A percentile compares a stretch with the other conserved stretches of the same genome.
Conservation (phyloP, 176 grass and related monocot genomes). For the Musa acuminata region DNA sequence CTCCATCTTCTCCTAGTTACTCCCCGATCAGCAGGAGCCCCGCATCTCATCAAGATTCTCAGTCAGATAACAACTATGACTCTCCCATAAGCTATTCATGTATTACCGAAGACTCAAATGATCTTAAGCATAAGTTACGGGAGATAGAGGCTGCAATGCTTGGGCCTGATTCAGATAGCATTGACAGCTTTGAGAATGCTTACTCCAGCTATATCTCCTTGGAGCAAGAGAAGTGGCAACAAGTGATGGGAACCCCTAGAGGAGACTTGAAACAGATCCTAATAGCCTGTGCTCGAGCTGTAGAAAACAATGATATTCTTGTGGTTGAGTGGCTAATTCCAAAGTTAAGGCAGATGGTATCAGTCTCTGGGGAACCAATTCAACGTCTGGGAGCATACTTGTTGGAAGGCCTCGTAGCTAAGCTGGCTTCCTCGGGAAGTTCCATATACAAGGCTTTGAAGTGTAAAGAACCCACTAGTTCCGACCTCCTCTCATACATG, state of each 20-base stretch:
- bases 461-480: neutral
- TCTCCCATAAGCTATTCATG: neutral
- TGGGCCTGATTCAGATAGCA: neutral
- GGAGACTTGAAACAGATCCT: neutral
- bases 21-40: neutral
- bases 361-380: neutral
- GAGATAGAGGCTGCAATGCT: neutral
- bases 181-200: neutral
- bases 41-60: neutral
- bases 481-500: neutral
- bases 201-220: neutral
- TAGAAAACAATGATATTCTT: neutral
- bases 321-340: neutral
- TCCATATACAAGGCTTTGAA: neutral
- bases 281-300: neutral
- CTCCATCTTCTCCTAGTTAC: neutral
- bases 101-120: neutral
- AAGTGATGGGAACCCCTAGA: neutral
- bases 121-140: neutral
- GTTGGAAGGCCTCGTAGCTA: neutral
- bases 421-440: neutral
- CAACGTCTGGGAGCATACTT: neutral
- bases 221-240: neutral
- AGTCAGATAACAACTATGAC: neutral
- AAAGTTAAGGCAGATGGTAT: neutral